Evolutionary conservation across 495 filamentous ascomycete species (phyloP), one percentile per base, ranked within the genome.

Genomic region (Neohortaea acidophila): DNA sequence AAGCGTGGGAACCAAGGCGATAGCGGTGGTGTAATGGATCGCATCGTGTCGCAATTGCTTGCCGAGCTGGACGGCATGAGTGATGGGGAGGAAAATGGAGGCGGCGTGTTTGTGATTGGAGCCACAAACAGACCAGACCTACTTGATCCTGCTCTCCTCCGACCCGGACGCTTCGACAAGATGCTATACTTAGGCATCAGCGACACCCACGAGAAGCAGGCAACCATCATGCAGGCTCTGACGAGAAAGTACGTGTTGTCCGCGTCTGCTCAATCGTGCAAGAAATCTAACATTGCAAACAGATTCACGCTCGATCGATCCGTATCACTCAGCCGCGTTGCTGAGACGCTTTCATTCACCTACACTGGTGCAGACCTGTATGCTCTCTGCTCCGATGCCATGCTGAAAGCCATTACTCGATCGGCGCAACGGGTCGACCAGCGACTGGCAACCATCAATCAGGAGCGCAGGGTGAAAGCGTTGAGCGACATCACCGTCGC

Each of bases 21-120:
- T 56, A 92, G 83, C 39, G 91, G 91, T 32, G 89, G 89, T 57
- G 89, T 99, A 23, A 99, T 96, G 91, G 89, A 99, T 59, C 77
- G 89, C 44, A 96, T 99, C 47, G 89, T 99, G 30, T 84, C 77
- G 52, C 89, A 97, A 66, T 64, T 97, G 25, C 69, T 97, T 4
- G 89, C 89, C 0, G 89, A 97, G 59, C 65, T 97, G 17, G 89
- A 97, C 53, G 89, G 89, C 17, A 97, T 97, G 89, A 91, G 85
- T 28, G 81, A 84, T 48, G 87, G 84, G 11, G 49, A 45, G 13
- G 49, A 42, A 10, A 38, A 24, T 13, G 74, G 65, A 14, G 80
- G 81, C 19, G 89, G 89, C 20, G 91, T 97, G 11, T 97, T 97
- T 54, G 91, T 97, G 20, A 93, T 97, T 45, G 89, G 89, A 27